Evolutionary conservation across 768 basidiomycete genomes (phyloP).

Genomic region (Auricularia sp.): DNA sequence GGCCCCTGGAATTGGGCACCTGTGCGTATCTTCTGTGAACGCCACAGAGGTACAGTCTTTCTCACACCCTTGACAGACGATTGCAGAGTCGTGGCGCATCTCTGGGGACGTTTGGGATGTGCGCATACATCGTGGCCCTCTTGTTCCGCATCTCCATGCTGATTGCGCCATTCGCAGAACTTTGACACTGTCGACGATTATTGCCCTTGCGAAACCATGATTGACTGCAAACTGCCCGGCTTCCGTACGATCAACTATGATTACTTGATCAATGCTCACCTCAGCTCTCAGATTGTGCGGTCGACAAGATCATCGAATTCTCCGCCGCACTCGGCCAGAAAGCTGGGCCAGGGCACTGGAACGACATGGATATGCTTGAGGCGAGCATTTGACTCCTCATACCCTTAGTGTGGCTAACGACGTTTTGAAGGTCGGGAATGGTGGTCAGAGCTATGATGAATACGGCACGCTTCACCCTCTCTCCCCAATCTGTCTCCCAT

Average conservation of each 20-base stretch:
- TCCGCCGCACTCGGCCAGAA: neutral
- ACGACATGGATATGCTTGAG: conserved; percentile 45
- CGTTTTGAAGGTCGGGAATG: conserved; percentile 19
- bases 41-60: neutral
- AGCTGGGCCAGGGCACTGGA: conserved; percentile 35
- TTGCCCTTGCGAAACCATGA: conserved; percentile 25
- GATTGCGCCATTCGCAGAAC: conserved; percentile 12
- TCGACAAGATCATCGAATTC: neutral
- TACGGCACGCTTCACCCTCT: conserved; percentile 18
- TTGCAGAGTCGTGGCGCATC: conserved; percentile 15
- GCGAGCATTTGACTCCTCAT: conserved; percentile 10
- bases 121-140: neutral
- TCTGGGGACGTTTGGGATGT: conserved; percentile 16
- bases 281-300: neutral
- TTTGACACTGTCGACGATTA: conserved; percentile 27
- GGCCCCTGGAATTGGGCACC: conserved; percentile 29
- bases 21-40: conserved; percentile 1
- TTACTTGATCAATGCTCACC: neutral
- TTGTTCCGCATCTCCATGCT: too few relatives aligned
- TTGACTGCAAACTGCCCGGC: conserved; percentile 29
- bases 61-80: conserved; percentile 11
- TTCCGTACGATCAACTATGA: conserved; percentile 18
- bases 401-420: neutral
- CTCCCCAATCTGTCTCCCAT: neutral
- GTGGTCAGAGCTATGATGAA: conserved; percentile 30